Conservation (phyloP, 495 filamentous ascomycete genomes). For the Penicillium waksmanii region DNA sequence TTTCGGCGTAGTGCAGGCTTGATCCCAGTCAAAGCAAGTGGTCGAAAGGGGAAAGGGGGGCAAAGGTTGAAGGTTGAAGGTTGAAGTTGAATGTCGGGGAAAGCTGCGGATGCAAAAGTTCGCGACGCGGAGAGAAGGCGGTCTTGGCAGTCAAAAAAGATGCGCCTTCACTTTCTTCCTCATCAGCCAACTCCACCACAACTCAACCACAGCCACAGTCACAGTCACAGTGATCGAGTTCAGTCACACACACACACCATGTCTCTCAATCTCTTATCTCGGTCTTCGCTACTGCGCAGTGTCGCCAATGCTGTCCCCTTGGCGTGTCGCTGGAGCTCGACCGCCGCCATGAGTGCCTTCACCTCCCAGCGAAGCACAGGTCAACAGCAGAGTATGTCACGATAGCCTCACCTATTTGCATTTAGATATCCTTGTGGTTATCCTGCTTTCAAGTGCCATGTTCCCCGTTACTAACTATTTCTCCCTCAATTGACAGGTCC, state of each 20-base stretch:
- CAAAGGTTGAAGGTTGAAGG: slow-evolving; percentile 2
- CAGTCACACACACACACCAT: slow-evolving; percentile 21
- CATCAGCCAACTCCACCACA: slow-evolving; percentile 12
- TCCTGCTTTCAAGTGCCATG: too few species aligned
- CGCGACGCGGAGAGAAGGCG: slow-evolving; percentile 26
- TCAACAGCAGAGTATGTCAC: slow-evolving; percentile 30
- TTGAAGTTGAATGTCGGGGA: neutral
- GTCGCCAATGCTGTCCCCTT: slow-evolving; percentile 28
- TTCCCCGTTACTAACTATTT: neutral
- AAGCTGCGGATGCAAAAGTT: slow-evolving; percentile 6
- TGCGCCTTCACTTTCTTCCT: slow-evolving; percentile 8
- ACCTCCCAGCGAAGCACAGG: slow-evolving; percentile 28
- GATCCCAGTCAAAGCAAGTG: neutral
- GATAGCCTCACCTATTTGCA: neutral
- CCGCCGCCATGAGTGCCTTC: slow-evolving; percentile 35
- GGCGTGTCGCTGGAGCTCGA: slow-evolving; percentile 47
- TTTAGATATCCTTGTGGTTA: too few species aligned
- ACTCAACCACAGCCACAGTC: slow-evolving; percentile 6
- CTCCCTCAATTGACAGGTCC: slow-evolving; percentile 9
- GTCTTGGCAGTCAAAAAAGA: slow-evolving; percentile 42
- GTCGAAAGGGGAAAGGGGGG: neutral
- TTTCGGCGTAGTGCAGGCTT: slow-evolving; percentile 16
- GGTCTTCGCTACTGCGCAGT: slow-evolving; percentile 34
- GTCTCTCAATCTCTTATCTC: slow-evolving; percentile 39
- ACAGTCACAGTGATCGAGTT: neutral